Evolutionary conservation across 1,284 basidiomycete species (phyloP), one percentile per base, ranked within the genome.

Genomic region (Apiotrichum gracile): DNA sequence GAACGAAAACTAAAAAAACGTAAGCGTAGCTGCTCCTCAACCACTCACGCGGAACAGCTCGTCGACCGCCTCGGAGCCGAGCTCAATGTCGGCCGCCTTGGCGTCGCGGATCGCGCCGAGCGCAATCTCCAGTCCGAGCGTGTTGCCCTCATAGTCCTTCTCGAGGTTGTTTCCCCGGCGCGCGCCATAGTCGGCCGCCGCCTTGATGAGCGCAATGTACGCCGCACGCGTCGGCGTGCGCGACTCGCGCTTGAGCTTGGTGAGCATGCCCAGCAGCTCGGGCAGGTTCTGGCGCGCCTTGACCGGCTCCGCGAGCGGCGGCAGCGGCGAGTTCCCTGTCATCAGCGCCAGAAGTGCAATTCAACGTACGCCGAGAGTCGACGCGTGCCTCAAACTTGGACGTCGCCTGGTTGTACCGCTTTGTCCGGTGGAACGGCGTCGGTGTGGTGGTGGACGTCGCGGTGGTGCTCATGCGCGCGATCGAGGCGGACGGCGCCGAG

Each of bases 101-200:
- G 70, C 70, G 39, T 72, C 70, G 26, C 64, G 52, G 54, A 63
- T 65, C 0, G 68, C 65, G 9, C 52, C 64, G 31, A 64, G 52
- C 3, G 67, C 66, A 26, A 72, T 57, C 54, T 67, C 62, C 55
- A 67, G 64, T 5, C 66, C 70, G 12, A 72, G 52, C 6, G 45
- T 38, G 29, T 42, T 44, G 12, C 29, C 26, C 10, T 55, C 50
- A 35, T 58, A 57, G 2, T 40, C 52, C 13, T 47, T 47, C 13
- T 24, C 25, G 6, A 14, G 34, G 39, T 50, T 55, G 48, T 29
- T 47, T 8, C 53, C 53, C 0, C 53, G 49, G 9, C 49, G 51
- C 14, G 44, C 14, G 5, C 50, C 54, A 38, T 68, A 66, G 31
- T 67, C 64, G 10, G 61, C 61, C 4, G 67, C 67, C 6, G 62